Percentiles rank a stretch among this genome's conserved stretches.
These are phyloP conservation scores for Schizothecium vesticola DNA, from an alignment of 495 filamentous ascomycete species.

Conservation along the genomic window DNA sequence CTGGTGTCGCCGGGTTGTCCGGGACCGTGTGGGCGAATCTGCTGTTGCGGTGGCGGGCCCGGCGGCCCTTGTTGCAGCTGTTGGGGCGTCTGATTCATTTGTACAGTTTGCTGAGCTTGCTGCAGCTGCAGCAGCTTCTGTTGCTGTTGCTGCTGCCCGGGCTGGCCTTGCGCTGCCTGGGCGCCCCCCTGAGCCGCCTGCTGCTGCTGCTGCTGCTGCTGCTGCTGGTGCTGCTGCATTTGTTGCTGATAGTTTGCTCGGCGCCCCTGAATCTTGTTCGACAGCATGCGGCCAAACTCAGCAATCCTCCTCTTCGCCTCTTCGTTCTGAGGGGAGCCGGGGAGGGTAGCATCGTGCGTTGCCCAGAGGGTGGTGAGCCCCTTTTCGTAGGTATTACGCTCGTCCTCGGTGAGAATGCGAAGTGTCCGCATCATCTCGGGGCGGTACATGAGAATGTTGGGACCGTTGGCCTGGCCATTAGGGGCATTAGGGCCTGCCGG, in stretches of 20 bases:
- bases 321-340: slow-evolving; percentile 52
- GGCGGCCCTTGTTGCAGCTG: slow-evolving; percentile 4
- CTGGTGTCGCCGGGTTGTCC: neutral
- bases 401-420: slow-evolving; percentile 45
- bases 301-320: slow-evolving; percentile 59
- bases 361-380: slow-evolving; percentile 58
- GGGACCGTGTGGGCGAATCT: neutral
- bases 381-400: slow-evolving; percentile 61
- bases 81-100: slow-evolving; percentile 13
- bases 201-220: slow-evolving; percentile 8
- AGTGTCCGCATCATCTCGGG: slow-evolving; percentile 47
- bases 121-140: slow-evolving; percentile 13
- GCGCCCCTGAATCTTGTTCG: slow-evolving; percentile 44
- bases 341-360: slow-evolving; percentile 52
- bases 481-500: slow-evolving; percentile 7
- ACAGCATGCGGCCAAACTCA: slow-evolving; percentile 59
- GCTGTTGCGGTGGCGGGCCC: slow-evolving; percentile 10
- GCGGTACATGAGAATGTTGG: slow-evolving; percentile 24
- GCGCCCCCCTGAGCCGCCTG: slow-evolving; percentile 10
- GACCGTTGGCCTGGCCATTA: neutral
- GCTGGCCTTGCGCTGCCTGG: slow-evolving; percentile 12
- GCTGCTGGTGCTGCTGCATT: slow-evolving; percentile 20
- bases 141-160: slow-evolving; percentile 21
- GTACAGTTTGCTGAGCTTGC: slow-evolving; percentile 7
- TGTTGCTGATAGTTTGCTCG: slow-evolving; percentile 26